Conservation (phyloP, 2,329 filamentous ascomycete species). For the Alternaria sp. region DNA sequence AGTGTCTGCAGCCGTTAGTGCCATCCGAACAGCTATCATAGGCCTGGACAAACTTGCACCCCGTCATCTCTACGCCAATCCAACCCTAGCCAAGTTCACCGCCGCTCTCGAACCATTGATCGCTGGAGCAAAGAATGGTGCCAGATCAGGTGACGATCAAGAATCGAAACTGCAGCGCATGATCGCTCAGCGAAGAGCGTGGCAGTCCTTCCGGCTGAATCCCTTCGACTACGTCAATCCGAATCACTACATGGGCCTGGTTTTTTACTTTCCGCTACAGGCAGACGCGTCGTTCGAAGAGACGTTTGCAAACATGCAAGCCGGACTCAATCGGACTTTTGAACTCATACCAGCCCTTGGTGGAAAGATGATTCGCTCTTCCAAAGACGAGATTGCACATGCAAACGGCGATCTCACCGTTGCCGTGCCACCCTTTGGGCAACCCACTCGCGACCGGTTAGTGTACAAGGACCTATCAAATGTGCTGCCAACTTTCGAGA, state of each 20-base stretch:
- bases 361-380: slow-evolving; percentile 44
- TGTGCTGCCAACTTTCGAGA: slow-evolving; percentile 24
- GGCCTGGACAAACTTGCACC: slow-evolving; percentile 41
- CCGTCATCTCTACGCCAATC: slow-evolving; percentile 47
- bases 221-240: slow-evolving; percentile 37
- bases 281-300: slow-evolving; percentile 32
- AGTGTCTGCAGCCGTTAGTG: slow-evolving; percentile 37
- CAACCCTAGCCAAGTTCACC: slow-evolving; percentile 32
- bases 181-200: slow-evolving; percentile 21
- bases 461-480: slow-evolving; percentile 28
- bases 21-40: slow-evolving; percentile 37
- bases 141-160: neutral
- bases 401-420: slow-evolving; percentile 32
- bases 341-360: slow-evolving; percentile 47
- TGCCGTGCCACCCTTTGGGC: slow-evolving; percentile 22
- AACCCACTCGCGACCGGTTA: neutral
- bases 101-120: slow-evolving; percentile 14
- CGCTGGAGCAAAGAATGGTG: neutral
- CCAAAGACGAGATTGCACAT: slow-evolving; percentile 38
- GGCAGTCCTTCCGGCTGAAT: slow-evolving; percentile 39
- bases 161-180: slow-evolving; percentile 8
- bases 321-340: slow-evolving; percentile 45
- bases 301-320: slow-evolving; percentile 41
- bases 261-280: slow-evolving; percentile 45
- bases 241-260: slow-evolving; percentile 37